Evolutionary conservation across 2,329 filamentous ascomycete genomes (phyloP).

Genomic region (Colletotrichum costaricense): DNA sequence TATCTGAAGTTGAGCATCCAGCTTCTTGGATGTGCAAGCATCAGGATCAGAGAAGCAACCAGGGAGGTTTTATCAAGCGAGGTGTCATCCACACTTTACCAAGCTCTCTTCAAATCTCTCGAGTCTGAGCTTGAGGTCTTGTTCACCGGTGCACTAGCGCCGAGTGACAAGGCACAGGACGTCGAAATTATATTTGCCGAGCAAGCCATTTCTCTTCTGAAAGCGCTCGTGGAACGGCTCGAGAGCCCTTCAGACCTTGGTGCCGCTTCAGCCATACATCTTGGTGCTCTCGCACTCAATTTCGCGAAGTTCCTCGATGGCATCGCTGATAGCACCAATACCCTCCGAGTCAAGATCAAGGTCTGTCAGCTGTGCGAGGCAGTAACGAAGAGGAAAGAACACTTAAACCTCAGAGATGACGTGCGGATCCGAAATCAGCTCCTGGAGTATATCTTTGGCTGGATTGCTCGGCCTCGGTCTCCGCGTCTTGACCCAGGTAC

Average conservation of each 20-base stretch:
- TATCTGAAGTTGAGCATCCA: slow-evolving; percentile 74
- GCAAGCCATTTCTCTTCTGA: slow-evolving; percentile 73
- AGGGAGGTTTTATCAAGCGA: slow-evolving; percentile 75
- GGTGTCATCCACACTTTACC: slow-evolving; percentile 70
- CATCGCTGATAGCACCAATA: slow-evolving; percentile 64
- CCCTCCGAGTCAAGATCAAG: slow-evolving; percentile 74
- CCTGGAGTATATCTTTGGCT: slow-evolving; percentile 74
- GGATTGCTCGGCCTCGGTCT: slow-evolving; percentile 72
- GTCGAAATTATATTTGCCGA: slow-evolving; percentile 75
- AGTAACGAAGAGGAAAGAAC: slow-evolving; percentile 74
- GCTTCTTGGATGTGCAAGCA: slow-evolving; percentile 71
- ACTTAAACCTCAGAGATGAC: slow-evolving; percentile 75
- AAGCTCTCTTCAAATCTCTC: slow-evolving; percentile 72
- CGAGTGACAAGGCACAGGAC: slow-evolving; percentile 64
- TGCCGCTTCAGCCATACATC: slow-evolving; percentile 71
- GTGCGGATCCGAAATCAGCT: slow-evolving; percentile 76
- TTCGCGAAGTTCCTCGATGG: slow-evolving; percentile 76
- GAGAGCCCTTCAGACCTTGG: slow-evolving; percentile 72
- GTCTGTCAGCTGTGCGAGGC: slow-evolving; percentile 75
- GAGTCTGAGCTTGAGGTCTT: slow-evolving; percentile 73
- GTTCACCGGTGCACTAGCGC: slow-evolving; percentile 66
- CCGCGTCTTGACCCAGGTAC: slow-evolving; percentile 56
- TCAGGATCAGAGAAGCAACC: slow-evolving; percentile 74
- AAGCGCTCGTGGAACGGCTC: slow-evolving; percentile 71
- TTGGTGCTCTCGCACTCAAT: slow-evolving; percentile 72